Evolutionary conservation across 164 flowering plant genomes (phyloP).

Genomic region (Malania oleifera): DNA sequence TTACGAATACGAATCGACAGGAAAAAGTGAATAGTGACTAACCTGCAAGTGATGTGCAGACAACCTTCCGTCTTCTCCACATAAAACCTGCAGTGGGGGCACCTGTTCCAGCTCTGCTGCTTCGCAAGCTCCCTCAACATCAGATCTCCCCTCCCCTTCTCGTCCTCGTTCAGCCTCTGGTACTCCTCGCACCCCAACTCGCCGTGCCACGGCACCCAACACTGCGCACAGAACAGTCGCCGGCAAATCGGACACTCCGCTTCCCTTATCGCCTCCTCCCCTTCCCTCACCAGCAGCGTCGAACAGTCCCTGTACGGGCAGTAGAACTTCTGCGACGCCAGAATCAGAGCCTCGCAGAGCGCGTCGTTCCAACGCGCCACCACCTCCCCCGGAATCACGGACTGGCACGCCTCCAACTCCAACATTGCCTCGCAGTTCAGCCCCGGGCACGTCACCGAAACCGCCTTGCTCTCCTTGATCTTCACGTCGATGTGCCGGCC

Average conservation of each 20-base stretch:
- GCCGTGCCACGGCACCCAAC: slow-evolving; percentile 33
- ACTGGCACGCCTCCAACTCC: slow-evolving; percentile 19
- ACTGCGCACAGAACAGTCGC: slow-evolving; percentile 25
- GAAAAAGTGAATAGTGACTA: no score
- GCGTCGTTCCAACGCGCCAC: slow-evolving; percentile 28
- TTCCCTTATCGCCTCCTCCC: slow-evolving; percentile 9
- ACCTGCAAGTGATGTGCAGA: slow-evolving; percentile 26
- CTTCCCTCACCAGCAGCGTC: slow-evolving; percentile 20
- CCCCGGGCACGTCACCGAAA: slow-evolving; percentile 26
- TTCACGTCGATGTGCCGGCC: slow-evolving; percentile 25
- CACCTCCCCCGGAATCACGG: slow-evolving; percentile 19
- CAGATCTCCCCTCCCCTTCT: slow-evolving; percentile 19
- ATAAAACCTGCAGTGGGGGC: slow-evolving; percentile 28
- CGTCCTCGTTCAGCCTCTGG: slow-evolving; percentile 18
- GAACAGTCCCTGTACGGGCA: slow-evolving; percentile 46
- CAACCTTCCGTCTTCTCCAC: slow-evolving; percentile 32
- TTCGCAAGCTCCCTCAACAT: slow-evolving; percentile 23
- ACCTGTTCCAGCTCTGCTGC: slow-evolving; percentile 29
- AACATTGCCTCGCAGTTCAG: slow-evolving; percentile 19
- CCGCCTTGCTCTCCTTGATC: slow-evolving; percentile 13
- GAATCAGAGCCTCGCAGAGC: slow-evolving; percentile 18
- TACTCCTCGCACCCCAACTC: slow-evolving; percentile 25
- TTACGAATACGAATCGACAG: no score
- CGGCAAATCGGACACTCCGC: slow-evolving; percentile 24
- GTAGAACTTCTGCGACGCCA: slow-evolving; percentile 14